Evolutionary conservation across 331 rosid genomes (phyloP).

Genomic region (Stylosanthes scabra): DNA sequence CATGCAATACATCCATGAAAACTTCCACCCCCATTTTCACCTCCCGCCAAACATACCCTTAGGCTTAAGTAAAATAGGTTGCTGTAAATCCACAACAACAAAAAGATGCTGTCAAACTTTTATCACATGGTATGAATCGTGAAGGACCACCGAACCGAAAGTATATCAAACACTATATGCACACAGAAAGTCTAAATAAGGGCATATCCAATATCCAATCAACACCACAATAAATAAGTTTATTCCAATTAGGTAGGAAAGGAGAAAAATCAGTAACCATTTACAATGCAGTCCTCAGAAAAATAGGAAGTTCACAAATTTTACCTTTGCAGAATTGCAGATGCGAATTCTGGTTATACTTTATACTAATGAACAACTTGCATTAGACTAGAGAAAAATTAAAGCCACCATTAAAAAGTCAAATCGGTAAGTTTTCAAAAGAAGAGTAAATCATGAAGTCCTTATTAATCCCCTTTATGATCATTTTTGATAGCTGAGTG

Average conservation of each 20-base stretch:
- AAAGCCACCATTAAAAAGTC: neutral
- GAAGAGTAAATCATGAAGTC: neutral
- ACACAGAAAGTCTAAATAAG: constrained; percentile 1
- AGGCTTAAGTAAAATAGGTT: constrained; percentile 10
- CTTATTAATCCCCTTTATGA: neutral
- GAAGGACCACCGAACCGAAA: constrained; percentile 19
- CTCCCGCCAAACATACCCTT: too few species aligned
- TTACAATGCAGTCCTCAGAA: neutral
- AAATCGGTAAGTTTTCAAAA: neutral
- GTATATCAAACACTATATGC: constrained; percentile 18
- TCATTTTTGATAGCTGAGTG: neutral
- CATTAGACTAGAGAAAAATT: constrained; percentile 5
- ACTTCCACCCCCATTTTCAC: too few species aligned
- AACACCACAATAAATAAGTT: too few species aligned
- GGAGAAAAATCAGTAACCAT: too few species aligned
- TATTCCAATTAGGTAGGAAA: too few species aligned
- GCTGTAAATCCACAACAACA: constrained; percentile 8
- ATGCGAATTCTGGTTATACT: neutral
- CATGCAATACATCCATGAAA: too few species aligned
- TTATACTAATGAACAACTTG: neutral
- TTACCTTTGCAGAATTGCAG: neutral
- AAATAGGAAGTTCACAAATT: neutral
- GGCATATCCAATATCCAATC: neutral
- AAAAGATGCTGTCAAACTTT: neutral
- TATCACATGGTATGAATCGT: constrained; percentile 11